These are phyloP conservation scores for Patellifolia procumbens DNA, from an alignment of 179 eudicot species.

Conservation along the genomic window DNA sequence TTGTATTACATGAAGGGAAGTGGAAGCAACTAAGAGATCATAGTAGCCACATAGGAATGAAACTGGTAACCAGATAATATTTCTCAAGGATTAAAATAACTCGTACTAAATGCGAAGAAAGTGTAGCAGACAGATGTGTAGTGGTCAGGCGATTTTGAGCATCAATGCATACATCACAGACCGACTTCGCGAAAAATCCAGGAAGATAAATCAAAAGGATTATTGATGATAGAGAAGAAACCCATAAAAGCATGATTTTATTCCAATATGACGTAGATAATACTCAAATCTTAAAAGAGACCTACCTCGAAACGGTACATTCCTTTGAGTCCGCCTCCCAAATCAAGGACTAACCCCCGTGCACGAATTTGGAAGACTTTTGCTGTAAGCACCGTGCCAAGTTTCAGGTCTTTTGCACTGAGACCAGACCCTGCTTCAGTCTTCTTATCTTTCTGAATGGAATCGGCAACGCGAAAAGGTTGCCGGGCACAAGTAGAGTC, in stretches of 20 bases:
- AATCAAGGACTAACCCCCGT: constrained; percentile 84
- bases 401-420: constrained; percentile 54
- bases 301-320: constrained; percentile 92
- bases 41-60: too few species aligned
- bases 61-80: too few species aligned
- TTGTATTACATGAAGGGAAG: too few species aligned
- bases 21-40: too few species aligned
- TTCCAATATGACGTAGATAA: too few species aligned
- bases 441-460: constrained; percentile 23
- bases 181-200: neutral
- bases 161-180: neutral
- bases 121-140: too few species aligned
- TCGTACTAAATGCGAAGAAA: too few species aligned
- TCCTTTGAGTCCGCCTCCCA: constrained; percentile 78
- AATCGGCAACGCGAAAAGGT: constrained; percentile 18
- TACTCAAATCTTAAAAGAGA: neutral
- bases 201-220: neutral
- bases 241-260: neutral
- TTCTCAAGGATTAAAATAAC: too few species aligned
- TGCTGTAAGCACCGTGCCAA: constrained; percentile 63
- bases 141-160: too few species aligned
- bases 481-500: constrained; percentile 28
- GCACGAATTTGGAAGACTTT: constrained; percentile 85
- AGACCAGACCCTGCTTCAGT: constrained; percentile 27
- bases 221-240: neutral